Conservation (phyloP, 1,139 yeast genomes). For the Scheffersomyces quercinus region DNA sequence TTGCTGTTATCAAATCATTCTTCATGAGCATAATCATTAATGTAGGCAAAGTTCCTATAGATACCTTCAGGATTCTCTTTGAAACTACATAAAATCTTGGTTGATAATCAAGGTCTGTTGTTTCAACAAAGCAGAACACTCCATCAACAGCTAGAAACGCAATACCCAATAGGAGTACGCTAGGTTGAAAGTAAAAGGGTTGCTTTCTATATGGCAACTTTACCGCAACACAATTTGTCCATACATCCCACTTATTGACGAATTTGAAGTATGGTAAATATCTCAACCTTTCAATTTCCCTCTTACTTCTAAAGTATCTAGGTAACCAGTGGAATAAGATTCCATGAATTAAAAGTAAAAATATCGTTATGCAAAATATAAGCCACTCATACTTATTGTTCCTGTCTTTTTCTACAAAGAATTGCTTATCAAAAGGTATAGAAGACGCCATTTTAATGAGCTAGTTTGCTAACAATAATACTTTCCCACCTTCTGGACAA, state of each 20-base stretch:
- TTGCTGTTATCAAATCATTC: slow-evolving; percentile 35
- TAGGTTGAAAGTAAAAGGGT: slow-evolving; percentile 35
- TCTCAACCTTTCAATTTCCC: slow-evolving; percentile 5
- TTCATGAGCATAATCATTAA: slow-evolving; percentile 34
- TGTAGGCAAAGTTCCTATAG: slow-evolving; percentile 37
- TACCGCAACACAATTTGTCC: slow-evolving; percentile 23
- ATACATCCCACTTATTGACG: slow-evolving; percentile 21
- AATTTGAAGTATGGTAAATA: slow-evolving; percentile 19
- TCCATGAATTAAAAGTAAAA: slow-evolving; percentile 33
- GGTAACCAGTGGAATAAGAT: slow-evolving; percentile 40
- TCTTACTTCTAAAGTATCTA: slow-evolving; percentile 10
- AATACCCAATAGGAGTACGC: slow-evolving; percentile 26
- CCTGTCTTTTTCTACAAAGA: slow-evolving; percentile 31
- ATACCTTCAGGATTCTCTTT: slow-evolving; percentile 40
- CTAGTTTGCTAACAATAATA: neutral
- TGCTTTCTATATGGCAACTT: slow-evolving; percentile 15
- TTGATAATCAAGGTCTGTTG: slow-evolving; percentile 36
- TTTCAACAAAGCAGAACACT: slow-evolving; percentile 23
- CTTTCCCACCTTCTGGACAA: too few relatives aligned
- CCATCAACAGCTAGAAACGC: slow-evolving; percentile 29
- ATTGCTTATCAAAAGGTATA: slow-evolving; percentile 27
- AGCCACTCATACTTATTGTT: slow-evolving; percentile 37
- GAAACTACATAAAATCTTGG: slow-evolving; percentile 37
- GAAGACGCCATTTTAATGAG: slow-evolving; percentile 2
- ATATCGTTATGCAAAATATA: slow-evolving; percentile 24